Evolutionary conservation across 164 flowering plant genomes (phyloP).

Genomic region (Annona cherimola): DNA sequence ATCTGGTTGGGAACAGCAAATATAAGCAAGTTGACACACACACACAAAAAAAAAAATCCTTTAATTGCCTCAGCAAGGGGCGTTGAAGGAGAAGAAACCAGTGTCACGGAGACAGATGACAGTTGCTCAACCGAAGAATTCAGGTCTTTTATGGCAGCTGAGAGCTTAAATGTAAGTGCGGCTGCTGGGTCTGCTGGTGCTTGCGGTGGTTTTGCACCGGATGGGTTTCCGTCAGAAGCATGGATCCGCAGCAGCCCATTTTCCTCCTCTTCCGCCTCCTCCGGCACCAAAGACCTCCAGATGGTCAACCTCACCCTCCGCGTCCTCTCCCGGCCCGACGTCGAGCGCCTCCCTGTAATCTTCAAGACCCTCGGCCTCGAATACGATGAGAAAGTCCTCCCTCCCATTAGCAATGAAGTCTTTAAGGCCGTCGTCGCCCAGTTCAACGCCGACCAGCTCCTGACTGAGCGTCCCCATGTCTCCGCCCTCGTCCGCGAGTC

Average conservation of each 20-base stretch:
- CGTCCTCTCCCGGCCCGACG: constrained; percentile 75
- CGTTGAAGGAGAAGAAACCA: constrained; percentile 32
- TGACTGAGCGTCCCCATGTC: constrained; percentile 77
- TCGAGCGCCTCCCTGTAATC: constrained; percentile 42
- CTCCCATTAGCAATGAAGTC: constrained; percentile 84
- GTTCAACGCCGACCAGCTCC: constrained; percentile 81
- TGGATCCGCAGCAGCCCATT: constrained; percentile 26
- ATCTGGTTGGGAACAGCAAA: no score
- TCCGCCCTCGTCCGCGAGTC: constrained; percentile 72
- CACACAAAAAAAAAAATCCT: constrained; percentile 56
- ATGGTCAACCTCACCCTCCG: constrained; percentile 85
- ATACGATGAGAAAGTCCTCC: constrained; percentile 86
- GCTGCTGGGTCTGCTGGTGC: constrained; percentile 4
- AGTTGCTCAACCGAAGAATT: constrained; percentile 39
- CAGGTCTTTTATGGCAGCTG: constrained; percentile 83
- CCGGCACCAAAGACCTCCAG: constrained; percentile 84
- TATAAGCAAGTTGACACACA: no score
- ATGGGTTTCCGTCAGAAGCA: constrained; percentile 15
- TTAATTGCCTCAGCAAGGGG: constrained; percentile 26
- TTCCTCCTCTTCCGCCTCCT: background rate
- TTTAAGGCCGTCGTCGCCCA: constrained; percentile 82
- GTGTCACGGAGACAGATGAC: constrained; percentile 18
- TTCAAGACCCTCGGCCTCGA: constrained; percentile 71
- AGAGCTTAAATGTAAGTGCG: constrained; percentile 91
- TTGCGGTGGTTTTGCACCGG: constrained; percentile 12